A percentile compares a stretch with the other conserved stretches of the same genome.
Evolutionary conservation across 139 green algal species (phyloP).

Genomic region (Edaphochlamys debaryana): DNA sequence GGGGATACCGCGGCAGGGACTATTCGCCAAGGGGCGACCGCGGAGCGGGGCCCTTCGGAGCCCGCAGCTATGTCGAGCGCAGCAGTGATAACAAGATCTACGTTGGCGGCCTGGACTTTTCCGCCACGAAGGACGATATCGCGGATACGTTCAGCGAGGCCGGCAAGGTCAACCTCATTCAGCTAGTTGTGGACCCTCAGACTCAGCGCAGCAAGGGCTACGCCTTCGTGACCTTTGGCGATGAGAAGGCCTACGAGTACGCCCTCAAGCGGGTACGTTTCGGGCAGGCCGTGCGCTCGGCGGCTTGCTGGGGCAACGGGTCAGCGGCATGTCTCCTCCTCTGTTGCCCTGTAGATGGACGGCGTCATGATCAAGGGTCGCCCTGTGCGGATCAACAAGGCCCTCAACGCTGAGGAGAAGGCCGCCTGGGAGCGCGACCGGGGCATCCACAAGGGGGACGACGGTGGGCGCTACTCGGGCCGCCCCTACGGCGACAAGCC

Average conservation of each 20-base stretch:
- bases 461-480: not conserved
- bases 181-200: slow-evolving; percentile 30
- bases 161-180: slow-evolving; percentile 16
- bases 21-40: no score
- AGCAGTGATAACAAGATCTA: slow-evolving; percentile 33
- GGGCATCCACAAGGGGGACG: not conserved
- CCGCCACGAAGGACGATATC: slow-evolving; percentile 25
- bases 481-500: not conserved
- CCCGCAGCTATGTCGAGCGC: not conserved
- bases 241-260: slow-evolving; percentile 17
- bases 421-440: not conserved
- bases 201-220: slow-evolving; percentile 30
- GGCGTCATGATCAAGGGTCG: slow-evolving; percentile 7
- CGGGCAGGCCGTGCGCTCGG: no score
- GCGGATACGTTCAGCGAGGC: slow-evolving; percentile 11
- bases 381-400: slow-evolving; percentile 25
- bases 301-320: no score
- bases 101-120: slow-evolving; percentile 20
- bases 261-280: no score
- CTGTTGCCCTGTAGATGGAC: slow-evolving; percentile 29
- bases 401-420: slow-evolving; percentile 35
- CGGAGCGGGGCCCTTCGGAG: no score
- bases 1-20: no score
- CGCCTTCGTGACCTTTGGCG: slow-evolving; percentile 14
- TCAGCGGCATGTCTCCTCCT: no score